Evolutionary conservation across 2,329 filamentous ascomycete species (phyloP), one percentile per base, ranked within the genome.

Genomic region (Colletotrichum sidae): DNA sequence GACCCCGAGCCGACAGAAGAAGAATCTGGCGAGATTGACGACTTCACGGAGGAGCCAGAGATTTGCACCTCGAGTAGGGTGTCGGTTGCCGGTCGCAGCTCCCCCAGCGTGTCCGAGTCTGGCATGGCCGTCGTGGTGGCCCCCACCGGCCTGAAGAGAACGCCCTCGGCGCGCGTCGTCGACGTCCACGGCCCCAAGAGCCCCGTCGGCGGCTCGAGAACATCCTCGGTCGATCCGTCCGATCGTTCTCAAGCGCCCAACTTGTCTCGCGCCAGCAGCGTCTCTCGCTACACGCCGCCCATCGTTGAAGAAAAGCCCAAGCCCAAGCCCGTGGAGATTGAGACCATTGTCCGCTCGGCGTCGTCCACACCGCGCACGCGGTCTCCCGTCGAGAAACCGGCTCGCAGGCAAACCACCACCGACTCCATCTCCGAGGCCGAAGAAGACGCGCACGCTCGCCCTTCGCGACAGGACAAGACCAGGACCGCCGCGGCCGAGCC

Each of bases 21-120:
- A 66, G 76, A 87, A 72, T 54, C 85, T 69, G 71, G 83, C 67
- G 76, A 86, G 72, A 70, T 83, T 74, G 69, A 86, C 69, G 75
- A 88, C 69, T 60, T 83, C 70, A 70, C 85, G 73, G 68, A 85
- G 70, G 82, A 86, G 70, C 84, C 85, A 2, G 79, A 87, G 69
- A 86, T 88, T 37, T 68, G 88, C 59, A 88, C 84, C 0, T 86
- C 86, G 0, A 82, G 85, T 4, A 79, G 86, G 41, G 79, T 88
- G 8, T 88, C 86, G 4, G 81, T 87, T 34, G 80, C 80, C 37
- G 84, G 84, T 39, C 81, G 81, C 68, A 80, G 80, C 38, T 86
- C 84, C 1, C 83, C 84, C 2, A 76, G 83, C 3, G 74, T 77
- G 2, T 84, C 84, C 0, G 85, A 88, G 8, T 75, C 77, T 45